These are phyloP conservation scores for Sordariomycetes sp. DNA, from an alignment of 2,329 filamentous ascomycete genomes.

Conservation along the genomic window DNA sequence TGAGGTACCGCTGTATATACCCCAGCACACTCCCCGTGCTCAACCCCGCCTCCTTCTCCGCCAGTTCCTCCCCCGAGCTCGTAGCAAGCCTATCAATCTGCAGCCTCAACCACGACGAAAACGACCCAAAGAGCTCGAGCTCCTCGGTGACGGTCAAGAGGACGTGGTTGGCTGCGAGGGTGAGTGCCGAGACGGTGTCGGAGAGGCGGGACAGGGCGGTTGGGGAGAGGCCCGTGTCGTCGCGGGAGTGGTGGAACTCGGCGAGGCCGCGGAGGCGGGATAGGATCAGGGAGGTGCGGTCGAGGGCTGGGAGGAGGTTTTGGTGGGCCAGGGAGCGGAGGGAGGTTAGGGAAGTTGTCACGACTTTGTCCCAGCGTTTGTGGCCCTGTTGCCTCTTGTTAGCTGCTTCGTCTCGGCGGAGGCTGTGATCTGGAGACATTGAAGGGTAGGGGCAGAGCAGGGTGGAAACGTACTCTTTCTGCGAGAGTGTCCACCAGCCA, in stretches of 20 bases:
- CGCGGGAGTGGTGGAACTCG: slow-evolving; percentile 56
- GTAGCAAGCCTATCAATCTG: slow-evolving; percentile 64
- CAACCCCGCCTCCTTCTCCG: slow-evolving; percentile 64
- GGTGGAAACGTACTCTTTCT: slow-evolving; percentile 45
- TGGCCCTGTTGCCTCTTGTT: slow-evolving; percentile 46
- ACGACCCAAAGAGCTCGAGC: slow-evolving; percentile 61
- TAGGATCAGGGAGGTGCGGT: slow-evolving; percentile 69
- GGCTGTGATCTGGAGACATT: slow-evolving; percentile 8
- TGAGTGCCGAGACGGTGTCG: slow-evolving; percentile 63
- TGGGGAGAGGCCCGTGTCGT: slow-evolving; percentile 53
- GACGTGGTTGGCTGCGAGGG: slow-evolving; percentile 60
- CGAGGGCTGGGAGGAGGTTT: slow-evolving; percentile 77
- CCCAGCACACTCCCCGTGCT: slow-evolving; percentile 60
- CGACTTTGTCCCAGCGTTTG: slow-evolving; percentile 89
- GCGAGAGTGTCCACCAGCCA: slow-evolving; percentile 79
- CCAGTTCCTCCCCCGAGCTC: slow-evolving; percentile 54
- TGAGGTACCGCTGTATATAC: slow-evolving; percentile 64
- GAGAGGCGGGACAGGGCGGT: slow-evolving; percentile 50
- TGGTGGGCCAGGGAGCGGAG: slow-evolving; percentile 71
- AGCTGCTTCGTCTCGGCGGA: background rate
- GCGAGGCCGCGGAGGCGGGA: slow-evolving; percentile 75
- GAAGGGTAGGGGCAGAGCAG: background rate
- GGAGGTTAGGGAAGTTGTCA: slow-evolving; percentile 62
- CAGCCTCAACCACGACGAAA: slow-evolving; percentile 73
- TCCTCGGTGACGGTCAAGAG: slow-evolving; percentile 62